A percentile compares a stretch with the other conserved stretches of the same genome.
Evolutionary conservation across 2,329 filamentous ascomycete species (phyloP).

Genomic region (Colletotrichum sp.): DNA sequence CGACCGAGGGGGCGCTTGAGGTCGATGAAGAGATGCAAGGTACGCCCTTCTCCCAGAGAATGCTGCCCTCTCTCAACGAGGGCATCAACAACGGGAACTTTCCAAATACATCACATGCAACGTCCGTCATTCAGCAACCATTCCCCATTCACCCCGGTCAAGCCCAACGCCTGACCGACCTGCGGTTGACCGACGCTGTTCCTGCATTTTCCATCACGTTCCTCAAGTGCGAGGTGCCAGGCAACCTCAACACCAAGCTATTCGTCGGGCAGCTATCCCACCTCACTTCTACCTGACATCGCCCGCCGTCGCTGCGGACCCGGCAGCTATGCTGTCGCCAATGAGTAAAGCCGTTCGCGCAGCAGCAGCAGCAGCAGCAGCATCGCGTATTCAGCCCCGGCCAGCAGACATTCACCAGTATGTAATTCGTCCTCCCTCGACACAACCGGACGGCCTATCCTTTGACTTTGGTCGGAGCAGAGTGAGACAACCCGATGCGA

Average conservation of each 20-base stretch:
- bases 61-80: background rate
- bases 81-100: background rate
- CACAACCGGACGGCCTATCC: constrained; percentile 6
- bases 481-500: constrained; percentile 17
- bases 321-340: background rate
- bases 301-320: background rate
- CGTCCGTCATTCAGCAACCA: background rate
- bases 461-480: background rate
- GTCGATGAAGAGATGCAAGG: background rate
- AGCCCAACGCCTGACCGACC: background rate
- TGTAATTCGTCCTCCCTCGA: background rate
- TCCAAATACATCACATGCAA: background rate
- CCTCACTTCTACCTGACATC: background rate
- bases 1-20: background rate
- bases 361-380: background rate
- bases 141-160: background rate
- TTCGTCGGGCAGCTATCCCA: background rate
- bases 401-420: background rate
- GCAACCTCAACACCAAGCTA: background rate
- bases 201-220: background rate
- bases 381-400: background rate
- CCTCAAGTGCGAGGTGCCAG: background rate
- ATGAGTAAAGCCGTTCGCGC: background rate
- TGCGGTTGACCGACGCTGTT: background rate
- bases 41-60: background rate